phyloP scores from a whole-genome alignment of 2,329 filamentous ascomycete genomes.

The Ustulina deusta region DNA sequence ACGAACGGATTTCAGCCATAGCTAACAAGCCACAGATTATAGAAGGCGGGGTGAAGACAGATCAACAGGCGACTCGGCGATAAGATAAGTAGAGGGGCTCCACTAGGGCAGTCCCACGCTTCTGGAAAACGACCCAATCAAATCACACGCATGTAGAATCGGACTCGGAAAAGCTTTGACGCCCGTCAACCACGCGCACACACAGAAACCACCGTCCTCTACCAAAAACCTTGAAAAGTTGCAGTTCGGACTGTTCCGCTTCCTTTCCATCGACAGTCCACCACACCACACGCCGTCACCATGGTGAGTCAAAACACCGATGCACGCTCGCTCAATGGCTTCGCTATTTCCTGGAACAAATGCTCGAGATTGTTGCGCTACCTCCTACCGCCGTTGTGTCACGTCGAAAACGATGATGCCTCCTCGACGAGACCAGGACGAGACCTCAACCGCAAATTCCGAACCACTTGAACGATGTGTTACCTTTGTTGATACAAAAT shows the following conservation, averaged over 20 bases:
- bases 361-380: slow-evolving; percentile 33
- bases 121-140: slow-evolving; percentile 35
- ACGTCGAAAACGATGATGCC: slow-evolving; percentile 19
- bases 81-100: slow-evolving; percentile 38
- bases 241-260: slow-evolving; percentile 37
- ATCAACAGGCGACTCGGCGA: not conserved
- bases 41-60: slow-evolving; percentile 29
- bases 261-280: slow-evolving; percentile 41
- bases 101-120: slow-evolving; percentile 39
- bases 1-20: slow-evolving; percentile 27
- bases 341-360: slow-evolving; percentile 36
- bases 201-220: slow-evolving; percentile 39
- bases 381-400: slow-evolving; percentile 7
- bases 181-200: slow-evolving; percentile 36
- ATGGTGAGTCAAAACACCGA: slow-evolving; percentile 38
- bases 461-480: not conserved
- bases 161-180: slow-evolving; percentile 41
- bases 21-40: slow-evolving; percentile 18
- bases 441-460: not conserved
- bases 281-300: slow-evolving; percentile 39
- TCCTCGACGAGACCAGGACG: slow-evolving; percentile 1
- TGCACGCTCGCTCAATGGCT: slow-evolving; percentile 21
- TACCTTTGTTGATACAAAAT: not conserved
- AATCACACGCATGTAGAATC: slow-evolving; percentile 16
- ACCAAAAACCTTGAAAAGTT: slow-evolving; percentile 43